phyloP scores from a whole-genome alignment of 805 yeast species.

The Kodamaea hsintzibuensis region DNA sequence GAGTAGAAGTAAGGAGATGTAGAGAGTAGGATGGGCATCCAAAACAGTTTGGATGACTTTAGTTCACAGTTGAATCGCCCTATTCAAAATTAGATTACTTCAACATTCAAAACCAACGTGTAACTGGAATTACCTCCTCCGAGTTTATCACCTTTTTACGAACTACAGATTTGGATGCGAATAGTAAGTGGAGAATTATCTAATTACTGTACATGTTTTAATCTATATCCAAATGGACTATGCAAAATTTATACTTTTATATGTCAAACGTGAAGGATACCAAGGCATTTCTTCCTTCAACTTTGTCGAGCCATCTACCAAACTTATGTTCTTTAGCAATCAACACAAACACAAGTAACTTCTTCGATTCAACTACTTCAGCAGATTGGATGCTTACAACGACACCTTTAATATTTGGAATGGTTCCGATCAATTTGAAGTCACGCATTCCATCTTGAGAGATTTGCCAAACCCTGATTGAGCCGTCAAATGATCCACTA shows the following conservation, averaged over 20 bases:
- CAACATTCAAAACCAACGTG: too few species aligned
- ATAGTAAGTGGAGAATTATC: background rate
- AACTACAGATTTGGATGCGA: background rate
- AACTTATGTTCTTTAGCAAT: constrained; percentile 82
- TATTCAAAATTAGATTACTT: too few species aligned
- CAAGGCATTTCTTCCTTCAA: constrained; percentile 70
- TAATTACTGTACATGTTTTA: constrained; percentile 1
- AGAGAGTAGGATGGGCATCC: too few species aligned
- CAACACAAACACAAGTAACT: constrained; percentile 56
- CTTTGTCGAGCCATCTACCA: constrained; percentile 76
- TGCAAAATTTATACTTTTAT: constrained; percentile 11
- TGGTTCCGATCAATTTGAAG: constrained; percentile 56
- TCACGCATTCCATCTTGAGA: constrained; percentile 57
- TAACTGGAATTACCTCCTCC: too few species aligned
- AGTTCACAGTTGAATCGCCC: too few species aligned
- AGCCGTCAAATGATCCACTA: constrained; percentile 88
- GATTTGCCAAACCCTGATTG: constrained; percentile 75
- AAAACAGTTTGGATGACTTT: background rate
- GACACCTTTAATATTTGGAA: constrained; percentile 66
- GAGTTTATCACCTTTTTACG: too few species aligned
- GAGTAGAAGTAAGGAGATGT: background rate
- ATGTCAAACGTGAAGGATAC: constrained; percentile 31
- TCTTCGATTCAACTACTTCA: constrained; percentile 47
- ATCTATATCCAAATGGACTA: constrained; percentile 9
- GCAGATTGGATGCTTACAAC: constrained; percentile 64